Conservation (phyloP, 805 yeast genomes). For the Hanseniaspora vineae region DNA sequence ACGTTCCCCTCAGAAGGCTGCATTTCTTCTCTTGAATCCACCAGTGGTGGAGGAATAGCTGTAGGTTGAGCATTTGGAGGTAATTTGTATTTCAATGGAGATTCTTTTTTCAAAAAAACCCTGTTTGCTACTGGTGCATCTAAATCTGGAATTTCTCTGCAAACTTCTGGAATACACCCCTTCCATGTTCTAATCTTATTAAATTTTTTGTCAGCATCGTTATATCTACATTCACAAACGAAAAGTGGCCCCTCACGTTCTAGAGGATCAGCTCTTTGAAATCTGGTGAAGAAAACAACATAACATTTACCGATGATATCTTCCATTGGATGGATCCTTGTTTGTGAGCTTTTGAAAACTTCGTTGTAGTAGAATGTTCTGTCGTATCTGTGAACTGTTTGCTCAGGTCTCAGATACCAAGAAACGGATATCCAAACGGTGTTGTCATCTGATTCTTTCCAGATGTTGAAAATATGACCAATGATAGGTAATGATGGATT, state of each 20-base stretch:
- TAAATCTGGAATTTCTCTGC: constrained; percentile 72
- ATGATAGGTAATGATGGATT: constrained; percentile 84
- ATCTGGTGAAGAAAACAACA: constrained; percentile 87
- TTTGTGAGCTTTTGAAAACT: constrained; percentile 93
- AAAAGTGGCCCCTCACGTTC: constrained; percentile 75
- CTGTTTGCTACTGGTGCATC: constrained; percentile 58
- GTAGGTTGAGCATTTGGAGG: constrained; percentile 55
- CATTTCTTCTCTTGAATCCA: constrained; percentile 20
- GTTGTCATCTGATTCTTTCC: constrained; percentile 72
- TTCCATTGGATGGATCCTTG: constrained; percentile 80
- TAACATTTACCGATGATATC: constrained; percentile 90
- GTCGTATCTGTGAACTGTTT: constrained; percentile 89
- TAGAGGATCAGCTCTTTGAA: constrained; percentile 86
- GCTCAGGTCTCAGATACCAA: constrained; percentile 97
- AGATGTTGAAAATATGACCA: constrained; percentile 85
- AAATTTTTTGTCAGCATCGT: constrained; percentile 79
- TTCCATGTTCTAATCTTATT: constrained; percentile 97
- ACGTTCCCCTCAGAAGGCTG: constrained; percentile 84
- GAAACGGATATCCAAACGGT: constrained; percentile 84
- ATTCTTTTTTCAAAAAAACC: constrained; percentile 60
- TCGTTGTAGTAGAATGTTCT: constrained; percentile 85
- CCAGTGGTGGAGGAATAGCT: constrained; percentile 78
- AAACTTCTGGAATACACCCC: constrained; percentile 95
- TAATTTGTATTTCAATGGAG: constrained; percentile 71
- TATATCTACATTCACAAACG: constrained; percentile 89